These are phyloP conservation scores for Tetrapisispora fleetii DNA, from an alignment of 805 yeast species.

Conservation along the genomic window DNA sequence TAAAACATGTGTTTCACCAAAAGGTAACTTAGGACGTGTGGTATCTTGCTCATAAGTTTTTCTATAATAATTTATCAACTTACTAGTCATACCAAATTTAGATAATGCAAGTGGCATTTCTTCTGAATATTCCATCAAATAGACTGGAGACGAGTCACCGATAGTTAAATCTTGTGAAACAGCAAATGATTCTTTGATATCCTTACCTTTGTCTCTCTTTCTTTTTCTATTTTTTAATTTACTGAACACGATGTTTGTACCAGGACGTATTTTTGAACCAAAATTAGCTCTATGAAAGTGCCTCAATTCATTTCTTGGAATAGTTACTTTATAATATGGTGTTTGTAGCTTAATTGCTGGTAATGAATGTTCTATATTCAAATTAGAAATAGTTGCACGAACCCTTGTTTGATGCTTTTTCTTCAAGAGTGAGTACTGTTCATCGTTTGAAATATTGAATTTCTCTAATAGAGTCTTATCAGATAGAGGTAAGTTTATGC, in stretches of 20 bases:
- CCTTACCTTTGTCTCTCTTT: slow-evolving; percentile 82
- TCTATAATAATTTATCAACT: slow-evolving; percentile 84
- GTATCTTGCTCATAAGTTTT: slow-evolving; percentile 73
- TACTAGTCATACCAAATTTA: slow-evolving; percentile 93
- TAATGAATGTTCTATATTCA: slow-evolving; percentile 81
- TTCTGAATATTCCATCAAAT: slow-evolving; percentile 82
- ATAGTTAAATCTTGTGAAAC: slow-evolving; percentile 66
- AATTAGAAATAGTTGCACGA: slow-evolving; percentile 83
- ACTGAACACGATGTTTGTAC: slow-evolving; percentile 64
- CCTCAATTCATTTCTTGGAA: slow-evolving; percentile 58
- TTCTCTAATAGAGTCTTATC: slow-evolving; percentile 48
- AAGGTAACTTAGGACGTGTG: slow-evolving; percentile 73
- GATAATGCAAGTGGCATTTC: slow-evolving; percentile 75
- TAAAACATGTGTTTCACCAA: slow-evolving; percentile 91
- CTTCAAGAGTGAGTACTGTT: slow-evolving; percentile 70
- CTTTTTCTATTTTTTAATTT: slow-evolving; percentile 70
- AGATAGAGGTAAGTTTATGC: slow-evolving; percentile 34
- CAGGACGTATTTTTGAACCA: slow-evolving; percentile 52
- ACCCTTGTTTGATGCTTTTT: slow-evolving; percentile 85
- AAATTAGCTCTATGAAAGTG: slow-evolving; percentile 75
- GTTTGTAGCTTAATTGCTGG: slow-evolving; percentile 83
- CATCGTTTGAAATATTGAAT: slow-evolving; percentile 83
- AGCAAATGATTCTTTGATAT: slow-evolving; percentile 61
- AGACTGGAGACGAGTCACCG: slow-evolving; percentile 72
- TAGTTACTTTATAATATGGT: slow-evolving; percentile 78